Conservation (phyloP, 177 flowering plant species). For the Telopea speciosissima region DNA sequence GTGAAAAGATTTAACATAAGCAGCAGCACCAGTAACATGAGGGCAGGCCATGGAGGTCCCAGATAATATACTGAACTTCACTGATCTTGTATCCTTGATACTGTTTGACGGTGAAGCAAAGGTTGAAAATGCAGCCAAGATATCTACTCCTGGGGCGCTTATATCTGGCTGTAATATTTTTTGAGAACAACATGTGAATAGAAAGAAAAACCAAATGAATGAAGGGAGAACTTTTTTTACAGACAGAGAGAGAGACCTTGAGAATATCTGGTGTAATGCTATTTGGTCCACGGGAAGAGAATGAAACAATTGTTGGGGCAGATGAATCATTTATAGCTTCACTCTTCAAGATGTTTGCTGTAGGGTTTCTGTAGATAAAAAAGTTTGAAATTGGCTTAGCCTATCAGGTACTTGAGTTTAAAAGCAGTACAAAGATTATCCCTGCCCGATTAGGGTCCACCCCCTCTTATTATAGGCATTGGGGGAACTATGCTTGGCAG, state of each 20-base stretch:
- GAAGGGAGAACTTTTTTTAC: not conserved
- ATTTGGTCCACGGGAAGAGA: no score
- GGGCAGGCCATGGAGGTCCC: no score
- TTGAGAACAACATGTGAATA: not conserved
- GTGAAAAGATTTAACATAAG: not conserved
- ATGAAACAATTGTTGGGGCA: no score
- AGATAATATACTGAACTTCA: constrained; percentile 9
- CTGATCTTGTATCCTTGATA: not conserved
- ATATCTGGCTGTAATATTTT: constrained; percentile 17
- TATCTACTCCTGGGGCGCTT: constrained; percentile 15
- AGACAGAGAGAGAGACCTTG: no score
- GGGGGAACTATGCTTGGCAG: no score
- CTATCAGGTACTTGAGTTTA: no score
- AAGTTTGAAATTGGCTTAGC: not conserved
- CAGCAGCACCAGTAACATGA: no score
- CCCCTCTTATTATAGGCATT: no score
- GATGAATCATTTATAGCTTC: no score
- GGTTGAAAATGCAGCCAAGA: constrained; percentile 19
- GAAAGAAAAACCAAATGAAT: not conserved
- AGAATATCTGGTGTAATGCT: no score
- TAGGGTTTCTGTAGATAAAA: constrained; percentile 20
- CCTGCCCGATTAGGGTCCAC: no score
- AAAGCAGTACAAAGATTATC: no score
- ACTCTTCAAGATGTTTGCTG: constrained; percentile 18
- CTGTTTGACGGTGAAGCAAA: not conserved